Base-by-base conservation (phyloP, 805 yeast genomes). In the Scheffersomyces ergatensis region DNA sequence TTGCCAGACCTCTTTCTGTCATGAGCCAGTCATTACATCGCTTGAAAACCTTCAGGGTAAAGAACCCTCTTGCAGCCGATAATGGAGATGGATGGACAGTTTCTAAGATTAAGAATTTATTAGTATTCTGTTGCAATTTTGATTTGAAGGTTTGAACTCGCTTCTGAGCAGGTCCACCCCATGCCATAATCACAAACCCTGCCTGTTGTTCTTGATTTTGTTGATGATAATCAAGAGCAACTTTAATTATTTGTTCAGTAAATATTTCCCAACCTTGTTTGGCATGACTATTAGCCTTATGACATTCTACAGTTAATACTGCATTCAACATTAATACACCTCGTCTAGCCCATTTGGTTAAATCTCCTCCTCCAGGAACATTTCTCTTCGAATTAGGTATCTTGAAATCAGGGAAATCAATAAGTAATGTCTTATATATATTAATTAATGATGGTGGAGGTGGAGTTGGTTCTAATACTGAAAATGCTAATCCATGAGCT, bases 401-500 rank as follows among this genome's bases (percentile, higher is more conserved):
- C 36, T 62, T 66, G 55, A 87, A 90, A 11, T 80, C 80, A 0
- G 95, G 85, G 51, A 82, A 92, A 49, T 70, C 74, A 24, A 65
- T 71, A 38, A 71, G 63, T 12, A 93, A 63, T 15, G 88, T 82
- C 55, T 89, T 92, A 69, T 83, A 93, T 41, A 93, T 93, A 57
- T 93, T 93, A 36, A 78, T 71, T 42, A 93, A 68, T 1, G 97
- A 89, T 0, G 99, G 98, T 2, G 93, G 85, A 1, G 80, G 79
- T 0, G 89, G 82, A 0, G 77, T 70, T 1, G 96, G 95, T 24
- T 85, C 84, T 41, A 80, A 74, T 1, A 93, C 98, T 16, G 95
- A 85, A 52, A 93, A 93, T 3, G 99, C 98, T 21, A 93, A 67
- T 0, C 99, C 99, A 56, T 93, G 99, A 0, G 99, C 99, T 61